Evolutionary conservation across 371 early-diverging fungal genomes (phyloP), one percentile per base, ranked within the genome.

Genomic region (Apophysomyces variabilis): DNA sequence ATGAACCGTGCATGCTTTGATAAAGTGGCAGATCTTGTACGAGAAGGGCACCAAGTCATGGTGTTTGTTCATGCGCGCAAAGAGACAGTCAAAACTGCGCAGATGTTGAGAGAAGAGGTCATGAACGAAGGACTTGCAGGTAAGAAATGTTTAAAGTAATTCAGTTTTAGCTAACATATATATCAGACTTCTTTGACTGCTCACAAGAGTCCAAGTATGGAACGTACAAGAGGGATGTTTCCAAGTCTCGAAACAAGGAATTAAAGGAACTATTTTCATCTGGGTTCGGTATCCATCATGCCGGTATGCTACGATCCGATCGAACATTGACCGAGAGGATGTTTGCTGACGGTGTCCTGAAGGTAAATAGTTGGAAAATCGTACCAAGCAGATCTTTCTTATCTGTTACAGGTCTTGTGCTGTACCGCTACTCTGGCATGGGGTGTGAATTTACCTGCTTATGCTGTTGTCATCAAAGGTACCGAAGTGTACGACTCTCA

Each of bases 361-460:
- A 87, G 69, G 82, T 82, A 68, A 71, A 18, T 13, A 26, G 1
- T 26, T 26, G 32, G 3, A 26, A 26, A 26, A 26, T 57, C 14
- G 57, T 38, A 38, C 11, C 13, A 50, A 61, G 21, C 56, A 1
- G 14, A 38, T 56, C n/a, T 44, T 65, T 18, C 62, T 62, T 13
- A 59, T 32, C 9, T 9, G 54, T 18, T 21, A 3, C 77, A 86
- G 68, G 95, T 95, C 0, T 86, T 98, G n/a, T 96, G 95, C 72
- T 97, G 98, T 86, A 99, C 99, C 16, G 91, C 99, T 5, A 99
- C 99, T 0, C 84, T 99, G 35, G 99, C 99, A 9, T 99, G 99
- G 99, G 99, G 99, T 76, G 99, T 99, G 58, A 99, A 99, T 76
- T 87, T 99, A 63, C 99, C 99, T 0, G 99, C 99, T 9, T 95